phyloP scores from a whole-genome alignment of 495 filamentous ascomycete genomes.

The Geoglossum glabrum region DNA sequence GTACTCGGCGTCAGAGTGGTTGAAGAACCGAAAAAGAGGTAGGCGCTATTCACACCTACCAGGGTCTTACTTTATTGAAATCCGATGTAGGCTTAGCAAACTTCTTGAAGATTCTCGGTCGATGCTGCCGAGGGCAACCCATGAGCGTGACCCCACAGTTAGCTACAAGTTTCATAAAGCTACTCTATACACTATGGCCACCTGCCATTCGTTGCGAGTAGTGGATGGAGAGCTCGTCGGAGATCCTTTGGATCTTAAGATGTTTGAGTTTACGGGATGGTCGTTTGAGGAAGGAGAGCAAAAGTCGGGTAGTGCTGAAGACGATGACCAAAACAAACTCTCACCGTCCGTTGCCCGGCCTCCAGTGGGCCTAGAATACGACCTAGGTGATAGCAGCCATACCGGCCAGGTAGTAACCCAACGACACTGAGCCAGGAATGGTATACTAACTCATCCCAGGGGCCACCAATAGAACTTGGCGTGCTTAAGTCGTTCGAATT shows the following conservation, averaged over 20 bases:
- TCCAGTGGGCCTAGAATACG: constrained; percentile 37
- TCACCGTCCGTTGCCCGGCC: constrained; percentile 73
- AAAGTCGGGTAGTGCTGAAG: constrained; percentile 30
- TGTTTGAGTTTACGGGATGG: constrained; percentile 98
- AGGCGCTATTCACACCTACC: constrained; percentile 8
- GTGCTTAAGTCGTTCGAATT: constrained; percentile 85
- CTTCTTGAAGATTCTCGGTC: constrained; percentile 32
- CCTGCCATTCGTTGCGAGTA: constrained; percentile 76
- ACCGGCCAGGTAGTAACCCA: background rate
- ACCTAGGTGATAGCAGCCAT: constrained; percentile 20
- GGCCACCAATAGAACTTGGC: constrained; percentile 52
- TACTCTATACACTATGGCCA: constrained; percentile 84
- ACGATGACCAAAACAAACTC: constrained; percentile 44
- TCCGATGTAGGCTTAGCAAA: constrained; percentile 33
- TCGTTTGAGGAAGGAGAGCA: constrained; percentile 70
- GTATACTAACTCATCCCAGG: constrained; percentile 3
- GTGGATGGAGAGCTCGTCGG: constrained; percentile 79
- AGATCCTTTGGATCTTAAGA: constrained; percentile 91
- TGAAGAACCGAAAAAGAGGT: constrained; percentile 34
- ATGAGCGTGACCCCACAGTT: constrained; percentile 32
- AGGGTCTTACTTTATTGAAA: background rate
- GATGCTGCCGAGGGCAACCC: constrained; percentile 32
- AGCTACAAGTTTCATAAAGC: constrained; percentile 46
- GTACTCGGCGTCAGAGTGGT: constrained; percentile 74
- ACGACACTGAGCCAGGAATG: background rate